Conservation (phyloP, 345 rosid species). For the rapeseed (Brassica napus) region DNA sequence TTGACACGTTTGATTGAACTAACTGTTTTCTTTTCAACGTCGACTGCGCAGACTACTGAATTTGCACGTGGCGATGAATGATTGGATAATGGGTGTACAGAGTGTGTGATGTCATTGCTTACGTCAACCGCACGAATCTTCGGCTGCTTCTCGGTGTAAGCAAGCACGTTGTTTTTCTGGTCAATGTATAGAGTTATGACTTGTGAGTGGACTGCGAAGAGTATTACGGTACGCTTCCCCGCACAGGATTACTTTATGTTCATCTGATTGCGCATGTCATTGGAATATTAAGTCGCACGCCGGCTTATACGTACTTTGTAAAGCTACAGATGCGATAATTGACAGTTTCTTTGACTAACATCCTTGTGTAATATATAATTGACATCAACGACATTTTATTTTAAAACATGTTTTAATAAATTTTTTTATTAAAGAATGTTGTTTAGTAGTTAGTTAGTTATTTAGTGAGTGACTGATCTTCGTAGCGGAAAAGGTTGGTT, state of each 20-base stretch:
- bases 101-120: slow-evolving; percentile 41
- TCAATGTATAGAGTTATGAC: not conserved
- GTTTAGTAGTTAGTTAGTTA: not conserved
- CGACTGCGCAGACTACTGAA: slow-evolving; percentile 30
- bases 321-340: slow-evolving; percentile 31
- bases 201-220: slow-evolving; percentile 1
- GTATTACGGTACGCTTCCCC: slow-evolving; percentile 1
- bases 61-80: not conserved
- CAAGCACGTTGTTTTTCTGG: not conserved
- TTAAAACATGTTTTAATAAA: not conserved
- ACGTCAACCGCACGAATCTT: slow-evolving; percentile 32
- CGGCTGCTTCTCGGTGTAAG: slow-evolving; percentile 20
- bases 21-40: slow-evolving; percentile 33
- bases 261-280: not conserved
- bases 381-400: not conserved
- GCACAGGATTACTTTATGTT: not conserved
- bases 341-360: slow-evolving; percentile 1
- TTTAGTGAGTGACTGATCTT: not conserved
- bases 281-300: not conserved
- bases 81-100: slow-evolving; percentile 8
- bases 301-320: not conserved
- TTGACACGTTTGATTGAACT: not conserved
- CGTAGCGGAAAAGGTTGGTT: too few species aligned
- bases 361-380: not conserved
- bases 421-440: not conserved